Conservation (phyloP, 2,329 filamentous ascomycete species). For the Lachnellula subtilissima region DNA sequence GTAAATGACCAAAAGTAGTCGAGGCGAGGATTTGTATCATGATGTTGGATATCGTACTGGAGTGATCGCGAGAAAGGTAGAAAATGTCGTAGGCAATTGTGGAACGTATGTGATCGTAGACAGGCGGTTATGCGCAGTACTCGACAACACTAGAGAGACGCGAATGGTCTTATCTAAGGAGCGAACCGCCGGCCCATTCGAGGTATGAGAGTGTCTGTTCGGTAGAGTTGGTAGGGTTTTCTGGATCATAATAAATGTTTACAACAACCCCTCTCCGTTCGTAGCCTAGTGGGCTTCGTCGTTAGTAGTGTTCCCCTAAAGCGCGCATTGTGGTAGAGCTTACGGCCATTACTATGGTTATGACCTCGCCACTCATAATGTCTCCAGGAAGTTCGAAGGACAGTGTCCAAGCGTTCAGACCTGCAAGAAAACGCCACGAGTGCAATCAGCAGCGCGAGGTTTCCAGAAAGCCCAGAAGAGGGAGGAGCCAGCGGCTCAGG, state of each 20-base stretch:
- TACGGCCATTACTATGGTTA: slow-evolving; percentile 15
- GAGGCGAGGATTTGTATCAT: too few relatives aligned
- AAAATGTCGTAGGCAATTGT: too few relatives aligned
- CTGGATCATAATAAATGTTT: slow-evolving; percentile 24
- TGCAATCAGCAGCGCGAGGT: slow-evolving; percentile 20
- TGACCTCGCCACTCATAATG: slow-evolving; percentile 13
- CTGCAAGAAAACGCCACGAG: slow-evolving; percentile 25
- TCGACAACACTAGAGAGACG: too few relatives aligned
- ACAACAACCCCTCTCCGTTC: slow-evolving; percentile 21
- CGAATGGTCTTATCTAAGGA: slow-evolving; percentile 3
- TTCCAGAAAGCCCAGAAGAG: slow-evolving; percentile 17
- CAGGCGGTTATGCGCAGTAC: too few relatives aligned
- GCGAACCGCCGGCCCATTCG: slow-evolving; percentile 9
- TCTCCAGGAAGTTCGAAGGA: slow-evolving; percentile 15
- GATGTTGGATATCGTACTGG: too few relatives aligned
- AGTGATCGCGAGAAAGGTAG: too few relatives aligned
- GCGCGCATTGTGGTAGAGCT: background rate
- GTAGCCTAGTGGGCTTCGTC: background rate
- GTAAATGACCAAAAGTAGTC: too few relatives aligned
- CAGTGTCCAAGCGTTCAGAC: slow-evolving; percentile 2
- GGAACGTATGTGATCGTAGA: too few relatives aligned
- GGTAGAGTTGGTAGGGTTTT: slow-evolving; percentile 22
- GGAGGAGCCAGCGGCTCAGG: background rate
- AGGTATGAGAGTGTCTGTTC: slow-evolving; percentile 8
- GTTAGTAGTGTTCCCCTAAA: too few relatives aligned